Conservation (phyloP, 2,329 filamentous ascomycete genomes). For the Fusarium citri region DNA sequence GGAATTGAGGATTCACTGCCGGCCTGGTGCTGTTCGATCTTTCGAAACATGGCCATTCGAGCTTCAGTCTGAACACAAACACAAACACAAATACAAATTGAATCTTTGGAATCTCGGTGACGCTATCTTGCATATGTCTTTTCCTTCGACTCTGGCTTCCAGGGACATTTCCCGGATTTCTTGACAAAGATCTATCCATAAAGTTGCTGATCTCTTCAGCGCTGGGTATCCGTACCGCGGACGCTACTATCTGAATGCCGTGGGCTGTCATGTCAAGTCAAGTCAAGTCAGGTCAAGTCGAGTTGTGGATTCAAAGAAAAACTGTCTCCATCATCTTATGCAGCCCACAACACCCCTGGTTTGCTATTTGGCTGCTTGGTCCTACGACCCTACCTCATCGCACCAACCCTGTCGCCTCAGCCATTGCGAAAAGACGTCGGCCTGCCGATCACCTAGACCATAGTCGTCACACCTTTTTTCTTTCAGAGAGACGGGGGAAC, state of each 20-base stretch:
- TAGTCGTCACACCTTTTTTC: slow-evolving; percentile 62
- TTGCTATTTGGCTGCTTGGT: slow-evolving; percentile 47
- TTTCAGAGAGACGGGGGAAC: slow-evolving; percentile 49
- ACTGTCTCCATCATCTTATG: slow-evolving; percentile 48
- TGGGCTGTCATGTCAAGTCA: slow-evolving; percentile 37
- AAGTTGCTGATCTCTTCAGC: slow-evolving; percentile 44
- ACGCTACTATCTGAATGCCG: slow-evolving; percentile 47
- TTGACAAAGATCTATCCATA: slow-evolving; percentile 25
- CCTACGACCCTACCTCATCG: slow-evolving; percentile 56
- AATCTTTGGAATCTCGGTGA: background rate
- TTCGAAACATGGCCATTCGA: background rate
- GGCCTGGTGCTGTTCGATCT: background rate
- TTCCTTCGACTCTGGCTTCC: slow-evolving; percentile 14
- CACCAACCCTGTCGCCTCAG: slow-evolving; percentile 59
- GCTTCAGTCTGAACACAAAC: background rate
- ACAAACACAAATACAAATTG: background rate
- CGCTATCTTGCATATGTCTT: background rate
- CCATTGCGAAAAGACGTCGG: slow-evolving; percentile 63
- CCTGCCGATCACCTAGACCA: slow-evolving; percentile 66
- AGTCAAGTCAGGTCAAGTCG: slow-evolving; percentile 34
- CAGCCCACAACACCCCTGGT: slow-evolving; percentile 51
- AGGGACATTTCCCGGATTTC: slow-evolving; percentile 33
- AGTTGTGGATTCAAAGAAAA: slow-evolving; percentile 43
- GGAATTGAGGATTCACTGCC: slow-evolving; percentile 40
- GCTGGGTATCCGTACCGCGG: slow-evolving; percentile 36